Conservation (phyloP, 1,284 basidiomycete species). For the Takashimella tepidaria region DNA sequence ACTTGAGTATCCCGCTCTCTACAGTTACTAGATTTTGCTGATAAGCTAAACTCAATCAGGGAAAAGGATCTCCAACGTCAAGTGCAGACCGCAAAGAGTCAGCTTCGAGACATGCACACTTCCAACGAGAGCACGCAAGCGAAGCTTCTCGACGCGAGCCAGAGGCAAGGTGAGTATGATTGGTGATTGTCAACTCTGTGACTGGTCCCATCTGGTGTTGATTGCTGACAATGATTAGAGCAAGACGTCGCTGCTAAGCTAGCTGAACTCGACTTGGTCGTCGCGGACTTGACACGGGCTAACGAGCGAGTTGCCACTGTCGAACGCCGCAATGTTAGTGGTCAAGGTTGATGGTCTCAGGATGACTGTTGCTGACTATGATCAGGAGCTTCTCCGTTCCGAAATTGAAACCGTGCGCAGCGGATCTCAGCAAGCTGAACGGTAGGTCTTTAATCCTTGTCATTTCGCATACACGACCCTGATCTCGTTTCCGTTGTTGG, state of each 20-base stretch:
- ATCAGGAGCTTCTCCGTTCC: slow-evolving; percentile 79
- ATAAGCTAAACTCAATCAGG: slow-evolving; percentile 49
- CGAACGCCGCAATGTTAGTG: slow-evolving; percentile 81
- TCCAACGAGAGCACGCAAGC: slow-evolving; percentile 90
- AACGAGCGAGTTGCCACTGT: slow-evolving; percentile 86
- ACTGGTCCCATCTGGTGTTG: slow-evolving; percentile 11
- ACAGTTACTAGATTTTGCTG: no score
- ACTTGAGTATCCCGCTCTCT: no score
- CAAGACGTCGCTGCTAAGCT: slow-evolving; percentile 83
- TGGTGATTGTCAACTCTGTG: neutral
- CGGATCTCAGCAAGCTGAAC: slow-evolving; percentile 68
- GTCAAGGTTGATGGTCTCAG: no score
- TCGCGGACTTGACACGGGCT: slow-evolving; percentile 84
- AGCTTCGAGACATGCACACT: slow-evolving; percentile 79
- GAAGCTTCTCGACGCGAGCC: slow-evolving; percentile 78
- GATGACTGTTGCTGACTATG: slow-evolving; percentile 4
- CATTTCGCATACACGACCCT: slow-evolving; percentile 2
- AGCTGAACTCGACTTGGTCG: slow-evolving; percentile 85
- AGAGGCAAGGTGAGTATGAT: slow-evolving; percentile 68
- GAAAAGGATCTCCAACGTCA: slow-evolving; percentile 88
- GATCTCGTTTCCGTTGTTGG: no score
- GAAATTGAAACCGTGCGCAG: slow-evolving; percentile 85
- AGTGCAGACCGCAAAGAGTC: slow-evolving; percentile 73
- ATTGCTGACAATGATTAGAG: slow-evolving; percentile 55
- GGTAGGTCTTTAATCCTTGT: slow-evolving; percentile 50